A percentile compares a stretch with the other conserved stretches of the same genome.
phyloP scores from a whole-genome alignment of 2,329 filamentous ascomycete species.

The Tolypocladium amazonense region DNA sequence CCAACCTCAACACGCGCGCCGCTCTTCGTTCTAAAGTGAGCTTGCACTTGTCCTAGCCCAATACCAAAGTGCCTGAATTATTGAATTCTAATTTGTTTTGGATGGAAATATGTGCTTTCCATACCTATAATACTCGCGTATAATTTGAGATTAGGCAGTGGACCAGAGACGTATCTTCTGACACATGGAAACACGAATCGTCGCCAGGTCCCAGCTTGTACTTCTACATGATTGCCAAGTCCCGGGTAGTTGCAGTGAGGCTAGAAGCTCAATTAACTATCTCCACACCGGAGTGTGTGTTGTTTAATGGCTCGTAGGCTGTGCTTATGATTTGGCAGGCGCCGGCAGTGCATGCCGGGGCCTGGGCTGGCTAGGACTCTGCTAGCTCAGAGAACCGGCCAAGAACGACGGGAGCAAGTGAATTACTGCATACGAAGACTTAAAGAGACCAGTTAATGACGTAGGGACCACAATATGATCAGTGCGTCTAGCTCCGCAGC shows the following conservation, averaged over 20 bases:
- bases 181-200: background rate
- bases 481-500: background rate
- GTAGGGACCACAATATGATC: background rate
- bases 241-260: no score
- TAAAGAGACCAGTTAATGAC: background rate
- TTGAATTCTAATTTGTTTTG: no score
- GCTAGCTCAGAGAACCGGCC: background rate
- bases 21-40: background rate
- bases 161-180: background rate
- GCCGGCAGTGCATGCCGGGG: background rate
- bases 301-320: background rate
- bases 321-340: background rate
- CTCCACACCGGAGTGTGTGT: no score
- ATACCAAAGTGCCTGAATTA: no score
- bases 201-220: background rate
- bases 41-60: background rate
- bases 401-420: background rate
- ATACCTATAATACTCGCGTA: background rate
- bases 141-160: background rate
- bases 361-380: background rate
- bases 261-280: background rate
- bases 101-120: background rate
- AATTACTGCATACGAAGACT: background rate
- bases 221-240: background rate
- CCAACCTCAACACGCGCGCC: no score